phyloP scores from a whole-genome alignment of 2,329 filamentous ascomycete genomes.

The Gliomastix tumulicola region DNA sequence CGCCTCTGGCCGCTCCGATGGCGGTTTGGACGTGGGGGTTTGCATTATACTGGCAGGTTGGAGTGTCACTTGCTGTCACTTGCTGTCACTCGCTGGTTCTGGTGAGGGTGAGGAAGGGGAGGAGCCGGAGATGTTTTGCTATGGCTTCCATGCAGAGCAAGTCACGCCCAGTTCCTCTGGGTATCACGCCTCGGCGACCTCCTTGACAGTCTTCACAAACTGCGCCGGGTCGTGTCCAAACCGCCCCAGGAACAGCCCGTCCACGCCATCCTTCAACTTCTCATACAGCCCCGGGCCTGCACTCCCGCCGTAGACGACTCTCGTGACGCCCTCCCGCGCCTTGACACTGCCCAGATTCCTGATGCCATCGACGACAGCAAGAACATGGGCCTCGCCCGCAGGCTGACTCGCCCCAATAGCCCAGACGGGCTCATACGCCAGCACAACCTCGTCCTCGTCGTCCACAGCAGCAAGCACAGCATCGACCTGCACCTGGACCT shows the following conservation, averaged over 20 bases:
- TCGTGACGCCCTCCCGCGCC: conserved; percentile 46
- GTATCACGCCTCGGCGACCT: conserved; percentile 52
- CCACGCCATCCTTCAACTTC: conserved; percentile 60
- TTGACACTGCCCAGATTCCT: conserved; percentile 44
- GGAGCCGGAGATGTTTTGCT: too few species aligned
- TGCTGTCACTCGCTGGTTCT: too few species aligned
- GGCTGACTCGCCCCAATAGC: conserved; percentile 72
- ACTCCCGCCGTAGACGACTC: conserved; percentile 77
- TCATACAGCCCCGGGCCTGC: conserved; percentile 73
- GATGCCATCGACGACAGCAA: conserved; percentile 60
- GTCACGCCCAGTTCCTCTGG: too few species aligned
- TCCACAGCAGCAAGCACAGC: conserved; percentile 56
- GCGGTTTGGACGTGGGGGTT: too few species aligned
- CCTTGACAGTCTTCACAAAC: conserved; percentile 64
- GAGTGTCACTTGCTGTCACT: too few species aligned
- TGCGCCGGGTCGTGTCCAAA: conserved; percentile 73
- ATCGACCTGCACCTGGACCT: conserved; percentile 59
- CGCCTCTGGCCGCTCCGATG: conserved; percentile 6
- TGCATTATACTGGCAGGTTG: too few species aligned
- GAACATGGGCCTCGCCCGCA: conserved; percentile 65
- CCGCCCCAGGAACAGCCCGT: conserved; percentile 74
- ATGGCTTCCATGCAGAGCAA: too few species aligned
- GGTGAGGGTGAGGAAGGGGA: too few species aligned
- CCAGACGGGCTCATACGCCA: conserved; percentile 88
- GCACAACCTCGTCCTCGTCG: conserved; percentile 56